Evolutionary conservation across 2,329 filamentous ascomycete species (phyloP).

Genomic region (Pestalotiopsis sp.): DNA sequence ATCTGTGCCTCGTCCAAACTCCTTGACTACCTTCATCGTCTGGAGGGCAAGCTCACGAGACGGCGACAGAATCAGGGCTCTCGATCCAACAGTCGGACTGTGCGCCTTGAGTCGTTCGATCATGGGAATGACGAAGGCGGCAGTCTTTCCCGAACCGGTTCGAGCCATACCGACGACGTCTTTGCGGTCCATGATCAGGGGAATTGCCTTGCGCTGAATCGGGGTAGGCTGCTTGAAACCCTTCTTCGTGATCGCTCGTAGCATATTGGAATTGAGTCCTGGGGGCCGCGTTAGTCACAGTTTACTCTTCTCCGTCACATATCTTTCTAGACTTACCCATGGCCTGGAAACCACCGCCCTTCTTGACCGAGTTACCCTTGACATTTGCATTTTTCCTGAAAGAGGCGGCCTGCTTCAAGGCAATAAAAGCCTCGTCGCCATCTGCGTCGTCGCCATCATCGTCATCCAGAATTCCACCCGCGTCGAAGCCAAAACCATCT

Average conservation of each 20-base stretch:
- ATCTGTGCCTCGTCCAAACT: constrained; percentile 87
- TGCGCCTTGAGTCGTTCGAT: constrained; percentile 90
- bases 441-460: constrained; percentile 58
- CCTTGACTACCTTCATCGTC: constrained; percentile 95
- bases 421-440: constrained; percentile 88
- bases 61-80: constrained; percentile 87
- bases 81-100: constrained; percentile 81
- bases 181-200: constrained; percentile 82
- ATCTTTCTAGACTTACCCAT: constrained; percentile 63
- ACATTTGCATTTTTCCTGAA: constrained; percentile 84
- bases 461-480: constrained; percentile 64
- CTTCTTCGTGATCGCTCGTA: constrained; percentile 91
- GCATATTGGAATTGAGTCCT: constrained; percentile 78
- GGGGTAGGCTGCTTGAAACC: constrained; percentile 96
- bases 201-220: constrained; percentile 96
- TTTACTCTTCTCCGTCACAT: background rate
- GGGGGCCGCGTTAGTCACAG: constrained; percentile 16
- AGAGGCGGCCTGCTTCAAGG: constrained; percentile 80
- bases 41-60: constrained; percentile 94
- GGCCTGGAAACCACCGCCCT: constrained; percentile 93
- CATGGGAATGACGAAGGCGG: constrained; percentile 98
- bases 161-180: constrained; percentile 99
- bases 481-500: constrained; percentile 55
- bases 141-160: constrained; percentile 98
- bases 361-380: constrained; percentile 86